These are phyloP conservation scores for Wickerhamomyces sydowiorum DNA, from an alignment of 805 yeast species.

Conservation along the genomic window DNA sequence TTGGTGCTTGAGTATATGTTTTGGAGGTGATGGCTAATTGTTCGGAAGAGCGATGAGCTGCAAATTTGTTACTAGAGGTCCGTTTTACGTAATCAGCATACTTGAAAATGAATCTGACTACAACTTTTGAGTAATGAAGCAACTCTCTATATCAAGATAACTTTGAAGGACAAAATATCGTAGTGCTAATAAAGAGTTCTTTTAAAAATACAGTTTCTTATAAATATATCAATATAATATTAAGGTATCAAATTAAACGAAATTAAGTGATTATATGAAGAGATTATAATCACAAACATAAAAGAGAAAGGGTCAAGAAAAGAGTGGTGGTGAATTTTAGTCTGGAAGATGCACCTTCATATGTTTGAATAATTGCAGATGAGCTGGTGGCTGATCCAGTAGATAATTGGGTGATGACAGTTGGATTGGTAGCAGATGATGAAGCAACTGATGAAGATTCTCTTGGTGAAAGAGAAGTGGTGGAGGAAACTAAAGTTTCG, in stretches of 20 bases:
- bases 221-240: not conserved
- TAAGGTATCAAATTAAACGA: not conserved
- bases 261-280: not conserved
- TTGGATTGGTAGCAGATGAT: constrained; percentile 1
- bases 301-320: not conserved
- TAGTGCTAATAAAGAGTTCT: too few species aligned
- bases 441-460: not conserved
- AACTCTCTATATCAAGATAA: too few species aligned
- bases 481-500: not conserved
- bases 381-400: not conserved
- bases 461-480: not conserved
- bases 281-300: not conserved
- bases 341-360: not conserved
- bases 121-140: too few species aligned
- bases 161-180: too few species aligned
- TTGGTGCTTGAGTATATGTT: too few species aligned
- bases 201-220: not conserved
- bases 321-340: not conserved
- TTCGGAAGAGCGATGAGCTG: too few species aligned
- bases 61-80: too few species aligned
- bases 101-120: too few species aligned
- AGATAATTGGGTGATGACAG: not conserved
- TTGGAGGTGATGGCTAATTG: too few species aligned
- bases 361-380: not conserved
- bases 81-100: too few species aligned